These are phyloP conservation scores for Daldinia loculata DNA, from an alignment of 495 filamentous ascomycete genomes.

Conservation along the genomic window DNA sequence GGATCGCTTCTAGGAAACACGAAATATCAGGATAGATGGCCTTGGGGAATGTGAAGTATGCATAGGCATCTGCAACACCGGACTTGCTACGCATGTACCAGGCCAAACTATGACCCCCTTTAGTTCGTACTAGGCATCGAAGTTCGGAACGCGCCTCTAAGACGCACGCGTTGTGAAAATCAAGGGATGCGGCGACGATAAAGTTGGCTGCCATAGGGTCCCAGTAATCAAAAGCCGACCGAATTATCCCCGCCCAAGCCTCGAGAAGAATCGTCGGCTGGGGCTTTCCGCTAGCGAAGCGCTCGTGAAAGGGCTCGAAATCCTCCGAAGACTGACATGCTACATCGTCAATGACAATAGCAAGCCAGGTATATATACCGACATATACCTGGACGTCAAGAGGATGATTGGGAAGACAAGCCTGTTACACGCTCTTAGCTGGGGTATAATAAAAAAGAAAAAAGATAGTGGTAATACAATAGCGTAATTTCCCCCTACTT, in stretches of 20 bases:
- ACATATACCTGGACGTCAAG: slow-evolving; percentile 27
- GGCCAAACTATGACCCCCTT: slow-evolving; percentile 21
- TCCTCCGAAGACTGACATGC: slow-evolving; percentile 1
- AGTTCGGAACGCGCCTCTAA: slow-evolving; percentile 24
- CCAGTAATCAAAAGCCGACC: slow-evolving; percentile 18
- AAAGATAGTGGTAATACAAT: neutral
- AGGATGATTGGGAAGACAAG: slow-evolving; percentile 28
- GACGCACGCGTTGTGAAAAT: slow-evolving; percentile 30
- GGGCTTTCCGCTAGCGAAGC: slow-evolving; percentile 15
- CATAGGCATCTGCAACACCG: slow-evolving; percentile 24
- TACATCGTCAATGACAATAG: slow-evolving; percentile 26
- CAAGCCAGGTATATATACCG: slow-evolving; percentile 35
- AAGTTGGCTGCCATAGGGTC: slow-evolving; percentile 26
- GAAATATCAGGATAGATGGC: slow-evolving; percentile 26
- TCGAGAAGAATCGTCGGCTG: slow-evolving; percentile 26
- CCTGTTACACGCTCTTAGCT: slow-evolving; percentile 7
- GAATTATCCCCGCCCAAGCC: slow-evolving; percentile 21
- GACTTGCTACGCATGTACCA: slow-evolving; percentile 28
- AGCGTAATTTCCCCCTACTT: slow-evolving; percentile 23
- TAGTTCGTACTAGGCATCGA: slow-evolving; percentile 16
- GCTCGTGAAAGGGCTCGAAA: slow-evolving; percentile 22
- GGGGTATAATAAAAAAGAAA: neutral
- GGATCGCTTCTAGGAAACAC: slow-evolving; percentile 30
- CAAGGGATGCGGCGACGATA: slow-evolving; percentile 28
- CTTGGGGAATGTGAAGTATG: slow-evolving; percentile 32